These are phyloP conservation scores for Ambrosiella xylebori DNA, from an alignment of 2,329 filamentous ascomycete species.

Conservation along the genomic window DNA sequence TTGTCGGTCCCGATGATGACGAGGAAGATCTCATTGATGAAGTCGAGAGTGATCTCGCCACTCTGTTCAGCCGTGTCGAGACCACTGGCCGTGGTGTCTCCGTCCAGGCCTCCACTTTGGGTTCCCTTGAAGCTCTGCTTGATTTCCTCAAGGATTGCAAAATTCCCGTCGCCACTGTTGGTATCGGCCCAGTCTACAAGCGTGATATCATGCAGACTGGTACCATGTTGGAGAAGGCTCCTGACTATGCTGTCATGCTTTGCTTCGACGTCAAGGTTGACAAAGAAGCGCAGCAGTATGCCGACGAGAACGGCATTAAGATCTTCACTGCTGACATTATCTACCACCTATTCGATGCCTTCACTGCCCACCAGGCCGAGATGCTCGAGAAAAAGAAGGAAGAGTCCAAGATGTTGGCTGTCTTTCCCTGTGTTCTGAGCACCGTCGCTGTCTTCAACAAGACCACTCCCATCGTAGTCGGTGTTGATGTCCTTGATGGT, in stretches of 20 bases:
- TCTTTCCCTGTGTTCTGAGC: conserved; percentile 86
- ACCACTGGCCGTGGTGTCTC: conserved; percentile 88
- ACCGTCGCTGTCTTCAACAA: conserved; percentile 97
- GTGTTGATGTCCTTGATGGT: conserved; percentile 89
- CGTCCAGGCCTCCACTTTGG: conserved; percentile 91
- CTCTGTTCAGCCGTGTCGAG: conserved; percentile 77
- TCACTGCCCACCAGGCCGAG: conserved; percentile 84
- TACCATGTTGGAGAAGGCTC: conserved; percentile 89
- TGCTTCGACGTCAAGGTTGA: conserved; percentile 99
- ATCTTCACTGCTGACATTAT: conserved; percentile 98
- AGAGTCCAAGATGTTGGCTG: conserved; percentile 83
- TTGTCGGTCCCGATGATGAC: conserved; percentile 87
- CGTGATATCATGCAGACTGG: conserved; percentile 92
- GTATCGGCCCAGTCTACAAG: conserved; percentile 94
- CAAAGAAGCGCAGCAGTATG: conserved; percentile 82
- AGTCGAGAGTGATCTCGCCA: conserved; percentile 85
- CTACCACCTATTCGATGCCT: conserved; percentile 93
- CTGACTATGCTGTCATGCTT: conserved; percentile 95
- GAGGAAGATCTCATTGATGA: conserved; percentile 95
- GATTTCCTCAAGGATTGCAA: conserved; percentile 94
- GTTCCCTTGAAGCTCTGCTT: conserved; percentile 85
- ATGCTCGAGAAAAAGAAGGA: conserved; percentile 87
- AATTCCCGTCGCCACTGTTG: conserved; percentile 94
- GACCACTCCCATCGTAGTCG: conserved; percentile 83
- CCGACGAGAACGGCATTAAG: conserved; percentile 87